These are phyloP conservation scores for Chlorella vulgaris DNA, from an alignment of 139 green algal genomes.

Conservation along the genomic window DNA sequence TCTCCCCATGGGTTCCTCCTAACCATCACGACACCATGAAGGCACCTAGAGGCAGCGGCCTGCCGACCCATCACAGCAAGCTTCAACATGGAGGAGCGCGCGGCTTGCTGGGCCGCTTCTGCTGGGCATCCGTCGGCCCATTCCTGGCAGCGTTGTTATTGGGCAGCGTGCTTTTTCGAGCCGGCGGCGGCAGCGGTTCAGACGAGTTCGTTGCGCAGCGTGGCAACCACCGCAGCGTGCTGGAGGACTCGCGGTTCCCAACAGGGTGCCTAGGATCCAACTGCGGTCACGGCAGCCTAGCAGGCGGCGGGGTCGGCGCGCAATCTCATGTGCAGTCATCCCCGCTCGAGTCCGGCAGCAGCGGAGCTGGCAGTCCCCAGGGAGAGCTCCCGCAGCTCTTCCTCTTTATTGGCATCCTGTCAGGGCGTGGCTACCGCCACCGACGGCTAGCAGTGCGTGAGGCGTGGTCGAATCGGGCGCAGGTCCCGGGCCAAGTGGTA, in stretches of 20 bases:
- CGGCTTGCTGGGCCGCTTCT: background rate
- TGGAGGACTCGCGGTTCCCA: background rate
- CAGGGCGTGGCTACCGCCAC: conserved; percentile 50
- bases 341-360: no score
- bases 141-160: conserved; percentile 5
- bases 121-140: background rate
- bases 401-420: conserved; percentile 61
- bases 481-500: conserved; percentile 38
- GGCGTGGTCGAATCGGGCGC: conserved; percentile 44
- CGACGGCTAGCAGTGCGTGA: conserved; percentile 53
- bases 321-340: no score
- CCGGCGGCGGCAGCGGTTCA: background rate
- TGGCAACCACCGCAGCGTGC: background rate
- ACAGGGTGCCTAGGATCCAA: background rate
- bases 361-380: background rate
- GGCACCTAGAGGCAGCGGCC: background rate
- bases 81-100: background rate
- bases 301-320: no score
- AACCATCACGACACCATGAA: background rate
- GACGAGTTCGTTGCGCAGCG: conserved; percentile 16
- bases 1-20: no score
- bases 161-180: conserved; percentile 2
- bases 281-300: no score
- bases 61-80: background rate
- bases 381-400: conserved; percentile 39